Evolutionary conservation across 805 yeast genomes (phyloP), one percentile per base, ranked within the genome.

Genomic region (Millerozyma miso): DNA sequence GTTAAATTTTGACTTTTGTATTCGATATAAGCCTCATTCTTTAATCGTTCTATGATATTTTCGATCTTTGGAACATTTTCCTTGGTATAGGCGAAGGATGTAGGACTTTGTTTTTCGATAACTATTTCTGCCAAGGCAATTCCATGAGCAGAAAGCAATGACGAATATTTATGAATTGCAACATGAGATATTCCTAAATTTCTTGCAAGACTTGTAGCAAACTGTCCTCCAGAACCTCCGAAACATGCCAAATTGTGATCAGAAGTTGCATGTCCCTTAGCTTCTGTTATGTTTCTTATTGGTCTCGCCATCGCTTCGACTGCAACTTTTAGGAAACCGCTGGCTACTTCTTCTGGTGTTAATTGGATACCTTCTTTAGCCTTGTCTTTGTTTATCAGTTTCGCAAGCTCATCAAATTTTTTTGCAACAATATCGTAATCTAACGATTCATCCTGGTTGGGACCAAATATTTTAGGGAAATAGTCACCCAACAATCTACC

Each of bases 401-500:
- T 48, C 12, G 77, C 56, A 31, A 79, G 65, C n/a, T 63, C 70
- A 14, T 64, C 66, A 58, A 80, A 79, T 48, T 79, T 84, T 20
- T 54, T 53, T 7, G 77, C 70, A 2, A 85, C 75, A 42, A 53
- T 32, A n/a, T 63, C 65, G 29, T 47, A 53, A 43, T 66, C 71
- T 36, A 65, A 67, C 0, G 85, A 73, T 60, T 85, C 79, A 55
- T 88, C 67, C 59, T 87, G 93, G 49, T 81, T 71, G 3, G 89
- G 88, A 14, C 96, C 96, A 62, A 87, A 88, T 31, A 87, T 86
- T 47, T 79, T 78, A 12, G 96, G 95, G 63, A 87, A 87, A 50
- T 73, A 77, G 42, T 81, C 86, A 1, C 90, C 87, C 4, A 83
- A 67, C 31, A 88, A 71, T 43, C 95, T 69, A 1, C 93, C 93